Percentiles rank a stretch among this genome's conserved stretches.
Conservation (phyloP, 768 basidiomycete genomes). For the Boletus rubescentipes region DNA sequence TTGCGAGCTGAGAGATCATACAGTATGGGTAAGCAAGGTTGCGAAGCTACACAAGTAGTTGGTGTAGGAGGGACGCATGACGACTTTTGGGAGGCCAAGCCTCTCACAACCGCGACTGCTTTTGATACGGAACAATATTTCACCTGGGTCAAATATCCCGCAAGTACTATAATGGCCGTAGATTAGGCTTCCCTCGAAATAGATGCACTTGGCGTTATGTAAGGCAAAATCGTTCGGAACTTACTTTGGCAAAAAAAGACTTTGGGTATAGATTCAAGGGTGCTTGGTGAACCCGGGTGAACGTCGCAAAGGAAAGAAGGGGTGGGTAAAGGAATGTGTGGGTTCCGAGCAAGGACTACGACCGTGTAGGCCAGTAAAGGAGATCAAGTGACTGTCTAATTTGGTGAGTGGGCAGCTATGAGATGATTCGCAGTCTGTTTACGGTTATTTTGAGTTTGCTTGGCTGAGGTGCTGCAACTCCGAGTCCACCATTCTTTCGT, state of each 20-base stretch:
- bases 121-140: conserved; percentile 2
- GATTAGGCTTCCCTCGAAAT: not conserved
- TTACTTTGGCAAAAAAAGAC: not conserved
- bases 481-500: no score
- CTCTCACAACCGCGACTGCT: not conserved
- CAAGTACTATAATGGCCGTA: not conserved
- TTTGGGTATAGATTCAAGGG: not conserved
- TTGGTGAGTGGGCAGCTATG: no score
- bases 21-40: conserved; percentile 6
- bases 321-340: conserved; percentile 7
- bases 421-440: no score
- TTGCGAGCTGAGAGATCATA: not conserved
- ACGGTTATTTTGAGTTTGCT: not conserved
- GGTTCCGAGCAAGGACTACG: not conserved
- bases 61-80: not conserved
- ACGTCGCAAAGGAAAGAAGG: not conserved
- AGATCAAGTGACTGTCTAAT: not conserved
- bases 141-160: conserved; percentile 9
- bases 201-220: not conserved
- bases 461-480: no score
- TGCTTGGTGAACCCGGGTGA: no score
- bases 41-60: not conserved
- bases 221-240: conserved; percentile 1
- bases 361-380: not conserved
- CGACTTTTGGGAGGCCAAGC: not conserved